These are phyloP conservation scores for Ceratocystis variospora DNA, from an alignment of 2,329 filamentous ascomycete species.

Conservation along the genomic window DNA sequence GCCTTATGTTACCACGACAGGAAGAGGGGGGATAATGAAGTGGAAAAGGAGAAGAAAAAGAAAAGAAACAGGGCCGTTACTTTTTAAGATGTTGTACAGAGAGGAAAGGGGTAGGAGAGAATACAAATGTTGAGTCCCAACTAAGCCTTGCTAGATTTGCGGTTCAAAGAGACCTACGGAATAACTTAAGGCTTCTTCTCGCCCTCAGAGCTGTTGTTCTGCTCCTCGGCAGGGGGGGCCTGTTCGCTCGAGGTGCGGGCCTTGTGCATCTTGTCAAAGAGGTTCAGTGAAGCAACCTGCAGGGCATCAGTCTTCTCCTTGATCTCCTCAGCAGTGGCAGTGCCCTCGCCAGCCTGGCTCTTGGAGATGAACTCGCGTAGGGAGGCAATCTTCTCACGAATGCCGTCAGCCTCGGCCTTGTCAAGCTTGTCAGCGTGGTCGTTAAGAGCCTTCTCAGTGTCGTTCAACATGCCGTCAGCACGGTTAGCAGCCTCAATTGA, in stretches of 20 bases:
- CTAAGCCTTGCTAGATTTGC: too few relatives aligned
- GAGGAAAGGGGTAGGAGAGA: conserved; percentile 15
- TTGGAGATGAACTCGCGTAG: conserved; percentile 85
- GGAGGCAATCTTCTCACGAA: conserved; percentile 80
- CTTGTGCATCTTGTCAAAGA: conserved; percentile 99
- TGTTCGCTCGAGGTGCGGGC: conserved; percentile 57
- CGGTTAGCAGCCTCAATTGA: conserved; percentile 95
- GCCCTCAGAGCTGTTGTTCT: conserved; percentile 51
- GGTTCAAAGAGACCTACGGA: background rate
- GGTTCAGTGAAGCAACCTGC: conserved; percentile 84
- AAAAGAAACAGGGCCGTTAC: background rate
- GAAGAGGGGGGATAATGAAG: background rate
- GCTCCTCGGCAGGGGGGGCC: conserved; percentile 43
- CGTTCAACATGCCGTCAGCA: conserved; percentile 88
- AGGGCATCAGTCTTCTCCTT: conserved; percentile 97
- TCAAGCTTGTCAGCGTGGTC: conserved; percentile 93
- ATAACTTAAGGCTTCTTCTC: conserved; percentile 50
- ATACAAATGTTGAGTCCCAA: conserved; percentile 7
- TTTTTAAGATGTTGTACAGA: conserved; percentile 14
- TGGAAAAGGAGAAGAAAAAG: background rate
- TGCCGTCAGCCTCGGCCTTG: conserved; percentile 85
- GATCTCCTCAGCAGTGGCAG: conserved; percentile 75
- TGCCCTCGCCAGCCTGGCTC: conserved; percentile 85
- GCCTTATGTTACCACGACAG: background rate
- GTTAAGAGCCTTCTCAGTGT: conserved; percentile 96